Conservation (phyloP, 2,329 filamentous ascomycete species). For the Sordariomycetes sp. region DNA sequence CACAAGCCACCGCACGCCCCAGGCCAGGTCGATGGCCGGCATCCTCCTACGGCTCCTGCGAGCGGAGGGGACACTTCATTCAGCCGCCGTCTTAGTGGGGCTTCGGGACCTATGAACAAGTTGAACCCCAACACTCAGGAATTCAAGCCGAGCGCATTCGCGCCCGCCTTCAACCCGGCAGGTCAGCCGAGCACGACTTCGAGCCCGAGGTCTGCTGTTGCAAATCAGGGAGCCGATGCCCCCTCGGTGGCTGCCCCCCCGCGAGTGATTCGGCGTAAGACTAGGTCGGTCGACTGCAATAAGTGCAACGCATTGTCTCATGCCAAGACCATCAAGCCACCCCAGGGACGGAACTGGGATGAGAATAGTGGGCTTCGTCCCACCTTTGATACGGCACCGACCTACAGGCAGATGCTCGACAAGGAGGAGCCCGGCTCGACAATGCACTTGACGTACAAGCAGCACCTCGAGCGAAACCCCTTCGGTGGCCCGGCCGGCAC, state of each 20-base stretch:
- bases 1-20: constrained; percentile 38
- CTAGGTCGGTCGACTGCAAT: constrained; percentile 58
- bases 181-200: constrained; percentile 55
- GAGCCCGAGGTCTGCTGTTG: constrained; percentile 57
- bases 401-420: constrained; percentile 66
- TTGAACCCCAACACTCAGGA: constrained; percentile 60
- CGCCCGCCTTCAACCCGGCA: constrained; percentile 67
- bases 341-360: constrained; percentile 50
- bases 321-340: constrained; percentile 42
- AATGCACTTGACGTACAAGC: constrained; percentile 58
- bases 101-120: constrained; percentile 41
- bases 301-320: constrained; percentile 49
- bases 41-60: constrained; percentile 64
- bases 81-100: constrained; percentile 39
- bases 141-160: constrained; percentile 77
- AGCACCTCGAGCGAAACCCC: constrained; percentile 65
- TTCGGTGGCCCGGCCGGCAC: constrained; percentile 34
- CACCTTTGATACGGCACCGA: constrained; percentile 74
- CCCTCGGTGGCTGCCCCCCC: constrained; percentile 19
- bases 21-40: constrained; percentile 44
- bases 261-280: constrained; percentile 59
- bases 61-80: constrained; percentile 41
- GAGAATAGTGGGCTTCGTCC: constrained; percentile 75
- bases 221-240: constrained; percentile 18
- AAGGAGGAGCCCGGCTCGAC: constrained; percentile 57